These are phyloP conservation scores for Boletus vermiculosoides DNA, from an alignment of 768 basidiomycete genomes.

Conservation along the genomic window DNA sequence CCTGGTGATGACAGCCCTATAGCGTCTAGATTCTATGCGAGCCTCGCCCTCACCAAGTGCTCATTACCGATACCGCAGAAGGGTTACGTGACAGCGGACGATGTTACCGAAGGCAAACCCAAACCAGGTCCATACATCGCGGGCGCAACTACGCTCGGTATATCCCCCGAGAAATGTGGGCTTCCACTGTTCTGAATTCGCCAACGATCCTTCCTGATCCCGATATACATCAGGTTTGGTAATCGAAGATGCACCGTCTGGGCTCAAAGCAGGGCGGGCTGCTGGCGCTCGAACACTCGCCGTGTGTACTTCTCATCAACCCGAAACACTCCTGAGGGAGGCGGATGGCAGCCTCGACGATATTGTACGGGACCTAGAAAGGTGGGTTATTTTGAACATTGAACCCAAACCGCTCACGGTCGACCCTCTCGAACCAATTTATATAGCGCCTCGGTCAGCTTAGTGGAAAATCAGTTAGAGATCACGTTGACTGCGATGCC, in stretches of 20 bases:
- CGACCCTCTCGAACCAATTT: not conserved
- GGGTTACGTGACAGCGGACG: constrained; percentile 70
- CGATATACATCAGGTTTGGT: constrained; percentile 61
- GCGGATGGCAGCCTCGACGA: constrained; percentile 47
- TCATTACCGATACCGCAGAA: constrained; percentile 56
- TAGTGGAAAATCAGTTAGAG: constrained; percentile 23
- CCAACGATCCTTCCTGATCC: not conserved
- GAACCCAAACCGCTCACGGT: not conserved
- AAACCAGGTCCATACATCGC: constrained; percentile 83
- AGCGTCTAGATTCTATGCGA: constrained; percentile 77
- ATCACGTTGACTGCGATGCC: constrained; percentile 13
- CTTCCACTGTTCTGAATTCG: not conserved
- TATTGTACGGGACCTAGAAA: constrained; percentile 66
- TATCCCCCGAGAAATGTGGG: constrained; percentile 58
- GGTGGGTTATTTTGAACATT: constrained; percentile 40
- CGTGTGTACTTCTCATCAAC: constrained; percentile 77
- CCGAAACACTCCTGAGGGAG: constrained; percentile 49
- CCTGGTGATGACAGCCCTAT: not conserved
- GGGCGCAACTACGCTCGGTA: constrained; percentile 58
- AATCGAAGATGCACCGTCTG: constrained; percentile 87
- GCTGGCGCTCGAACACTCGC: constrained; percentile 77
- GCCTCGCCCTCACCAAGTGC: constrained; percentile 62
- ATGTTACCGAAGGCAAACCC: constrained; percentile 74
- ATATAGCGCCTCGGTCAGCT: constrained; percentile 21
- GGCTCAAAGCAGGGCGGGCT: constrained; percentile 69